A percentile compares a stretch with the other conserved stretches of the same genome.
Evolutionary conservation across 768 basidiomycete species (phyloP).

Genomic region (Russula sp.): DNA sequence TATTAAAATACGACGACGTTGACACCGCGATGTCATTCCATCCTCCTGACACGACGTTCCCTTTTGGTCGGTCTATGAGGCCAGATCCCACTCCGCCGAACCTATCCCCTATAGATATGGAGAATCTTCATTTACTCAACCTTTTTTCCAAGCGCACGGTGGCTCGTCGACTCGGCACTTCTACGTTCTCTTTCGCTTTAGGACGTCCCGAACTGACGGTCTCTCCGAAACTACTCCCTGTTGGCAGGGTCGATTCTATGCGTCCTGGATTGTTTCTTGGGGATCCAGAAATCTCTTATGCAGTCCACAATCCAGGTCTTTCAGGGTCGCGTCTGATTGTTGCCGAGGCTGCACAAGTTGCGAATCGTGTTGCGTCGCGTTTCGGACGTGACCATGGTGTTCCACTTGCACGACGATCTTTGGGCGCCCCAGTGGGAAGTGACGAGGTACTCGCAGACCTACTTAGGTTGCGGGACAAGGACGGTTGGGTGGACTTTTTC

Average conservation of each 20-base stretch:
- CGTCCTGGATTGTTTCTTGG: conserved; percentile 34
- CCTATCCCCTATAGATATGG: conserved; percentile 12
- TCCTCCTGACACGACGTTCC: conserved; percentile 29
- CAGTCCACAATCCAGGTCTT: conserved; percentile 32
- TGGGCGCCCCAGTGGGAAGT: conserved; percentile 30
- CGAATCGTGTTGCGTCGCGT: conserved; percentile 66
- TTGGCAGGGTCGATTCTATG: conserved; percentile 7
- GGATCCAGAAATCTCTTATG: conserved; percentile 48
- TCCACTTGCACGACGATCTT: conserved; percentile 56
- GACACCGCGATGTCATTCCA: conserved; percentile 43
- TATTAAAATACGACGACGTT: conserved; percentile 61
- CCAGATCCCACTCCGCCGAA: conserved; percentile 3
- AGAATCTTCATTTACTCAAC: conserved; percentile 32
- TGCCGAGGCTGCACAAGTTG: conserved; percentile 77
- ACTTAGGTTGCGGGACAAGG: conserved; percentile 41
- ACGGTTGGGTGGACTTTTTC: conserved; percentile 40
- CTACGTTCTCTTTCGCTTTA: not conserved
- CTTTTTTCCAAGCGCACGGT: conserved; percentile 22
- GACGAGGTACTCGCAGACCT: conserved; percentile 40
- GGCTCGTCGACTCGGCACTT: not conserved
- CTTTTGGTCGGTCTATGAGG: conserved; percentile 37
- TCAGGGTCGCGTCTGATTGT: conserved; percentile 52
- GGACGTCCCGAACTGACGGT: conserved; percentile 19
- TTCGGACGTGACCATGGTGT: conserved; percentile 58
- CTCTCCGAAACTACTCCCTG: conserved; percentile 27